Percentiles rank a stretch among this genome's conserved stretches.
Conservation (phyloP, 2,329 filamentous ascomycete genomes). For the Grosmannia penicillata region DNA sequence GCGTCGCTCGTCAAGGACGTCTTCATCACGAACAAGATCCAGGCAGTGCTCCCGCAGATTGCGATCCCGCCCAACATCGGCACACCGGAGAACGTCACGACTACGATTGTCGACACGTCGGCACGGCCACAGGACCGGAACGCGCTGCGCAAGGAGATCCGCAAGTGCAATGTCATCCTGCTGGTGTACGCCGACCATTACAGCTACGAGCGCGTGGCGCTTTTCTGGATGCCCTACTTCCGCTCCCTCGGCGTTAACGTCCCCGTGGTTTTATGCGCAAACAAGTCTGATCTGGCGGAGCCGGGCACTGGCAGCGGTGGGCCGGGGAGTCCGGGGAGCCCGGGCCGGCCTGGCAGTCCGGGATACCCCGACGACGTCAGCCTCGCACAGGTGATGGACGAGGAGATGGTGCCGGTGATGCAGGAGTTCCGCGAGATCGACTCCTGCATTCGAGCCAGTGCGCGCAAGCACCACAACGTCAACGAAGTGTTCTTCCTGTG, state of each 20-base stretch:
- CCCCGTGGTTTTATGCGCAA: constrained; percentile 89
- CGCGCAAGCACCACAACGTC: constrained; percentile 81
- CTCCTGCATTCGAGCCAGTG: constrained; percentile 89
- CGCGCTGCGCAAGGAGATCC: constrained; percentile 81
- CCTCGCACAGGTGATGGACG: constrained; percentile 75
- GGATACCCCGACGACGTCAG: constrained; percentile 35
- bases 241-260: constrained; percentile 97
- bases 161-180: constrained; percentile 92
- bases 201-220: constrained; percentile 90
- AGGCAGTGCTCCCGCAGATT: constrained; percentile 84
- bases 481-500: constrained; percentile 96
- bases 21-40: constrained; percentile 91
- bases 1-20: constrained; percentile 94
- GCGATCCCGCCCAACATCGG: constrained; percentile 87
- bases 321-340: background rate
- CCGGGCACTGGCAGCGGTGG: background rate
- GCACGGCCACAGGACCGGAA: constrained; percentile 86
- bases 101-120: constrained; percentile 94
- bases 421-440: constrained; percentile 98
- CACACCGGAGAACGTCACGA: constrained; percentile 92
- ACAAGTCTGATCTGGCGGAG: constrained; percentile 75
- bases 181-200: constrained; percentile 98
- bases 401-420: constrained; percentile 98
- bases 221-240: constrained; percentile 99
- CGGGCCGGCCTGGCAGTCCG: background rate